Evolutionary conservation across 345 rosid species (phyloP).

Genomic region (Geranium brycei): DNA sequence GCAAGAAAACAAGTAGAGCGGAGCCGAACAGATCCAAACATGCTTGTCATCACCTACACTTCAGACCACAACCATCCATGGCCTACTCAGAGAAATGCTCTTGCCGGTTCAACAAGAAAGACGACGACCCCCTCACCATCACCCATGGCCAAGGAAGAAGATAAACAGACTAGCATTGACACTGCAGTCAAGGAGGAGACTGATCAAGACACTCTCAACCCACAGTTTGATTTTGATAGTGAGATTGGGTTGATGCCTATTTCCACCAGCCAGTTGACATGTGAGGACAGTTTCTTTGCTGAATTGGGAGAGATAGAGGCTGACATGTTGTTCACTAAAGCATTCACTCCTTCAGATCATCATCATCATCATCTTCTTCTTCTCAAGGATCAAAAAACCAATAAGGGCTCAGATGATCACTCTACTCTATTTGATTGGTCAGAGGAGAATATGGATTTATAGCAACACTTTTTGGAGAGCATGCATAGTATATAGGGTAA

Average conservation of each 20-base stretch:
- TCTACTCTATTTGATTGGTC: slow-evolving; percentile 49
- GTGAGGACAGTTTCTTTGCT: slow-evolving; percentile 11
- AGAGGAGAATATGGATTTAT: slow-evolving; percentile 10
- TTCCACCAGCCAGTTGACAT: neutral
- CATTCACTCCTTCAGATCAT: slow-evolving; percentile 17
- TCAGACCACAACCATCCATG: slow-evolving; percentile 88
- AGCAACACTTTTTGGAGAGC: no score
- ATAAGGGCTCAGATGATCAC: slow-evolving; percentile 31
- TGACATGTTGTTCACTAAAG: slow-evolving; percentile 47
- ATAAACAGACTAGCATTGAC: neutral
- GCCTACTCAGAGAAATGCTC: slow-evolving; percentile 65
- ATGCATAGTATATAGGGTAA: no score
- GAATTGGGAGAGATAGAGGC: slow-evolving; percentile 58
- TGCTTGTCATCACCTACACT: slow-evolving; percentile 79
- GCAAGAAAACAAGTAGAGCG: slow-evolving; percentile 90
- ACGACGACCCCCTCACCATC: neutral
- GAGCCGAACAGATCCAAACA: slow-evolving; percentile 75
- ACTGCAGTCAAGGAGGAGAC: slow-evolving; percentile 10
- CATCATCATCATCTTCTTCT: slow-evolving; percentile 13
- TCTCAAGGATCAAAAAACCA: neutral
- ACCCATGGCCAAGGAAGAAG: neutral
- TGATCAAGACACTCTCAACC: neutral
- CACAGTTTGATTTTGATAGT: slow-evolving; percentile 5
- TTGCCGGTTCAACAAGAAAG: slow-evolving; percentile 55
- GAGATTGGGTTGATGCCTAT: neutral